Base-by-base conservation (phyloP, 225 moss, liverwort and hornwort species). In the Marchantia paleacea region DNA sequence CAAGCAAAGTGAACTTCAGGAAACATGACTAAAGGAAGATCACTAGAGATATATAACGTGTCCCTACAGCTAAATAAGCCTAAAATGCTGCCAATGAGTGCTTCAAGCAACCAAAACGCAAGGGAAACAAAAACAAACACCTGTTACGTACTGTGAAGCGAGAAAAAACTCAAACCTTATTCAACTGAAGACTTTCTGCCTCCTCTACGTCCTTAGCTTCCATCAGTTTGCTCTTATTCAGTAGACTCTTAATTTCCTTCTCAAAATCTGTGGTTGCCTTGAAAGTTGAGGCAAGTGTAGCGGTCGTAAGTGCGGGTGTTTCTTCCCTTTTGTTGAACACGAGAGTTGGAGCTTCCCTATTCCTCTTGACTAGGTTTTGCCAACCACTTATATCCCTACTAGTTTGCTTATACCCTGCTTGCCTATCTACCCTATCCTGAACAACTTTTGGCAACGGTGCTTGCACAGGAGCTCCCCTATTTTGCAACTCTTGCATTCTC, bases 401-500 rank as follows among this genome's bases (percentile, higher is more conserved):
- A 30, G 90, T 94, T 73, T 92, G 91, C 81, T 90, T 84, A 75
- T 99, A 99, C 52, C 92, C 95, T 74, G 86, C 89, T 83, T 90
- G 88, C 82, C 99, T 91, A 61, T 94, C 90, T n/a, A 94, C 78
- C 81, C 93, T 90, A 25, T 99, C 95, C 82, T 90, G 99, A 12
- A 95, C 74, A 2, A 91, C 86, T 86, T 91, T 99, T 0, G 94
- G 92, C 50, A 99, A 84, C 16, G 95, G 95, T 61, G 90, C 91
- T 82, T 87, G 86, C 3, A 94, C 48, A 31, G 89, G 91, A 53
- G 80, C 83, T 16, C 86, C 88, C 72, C 87, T 88, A 75, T 81
- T 91, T 80, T 90, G 86, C 84, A 99, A 63, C 54, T 95, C 91
- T 74, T 89, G 88, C 94, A 92, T 92, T 48, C 94, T 90, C 83